Evolutionary conservation across 2,329 filamentous ascomycete genomes (phyloP).

Genomic region (Penicillium rolfsii): DNA sequence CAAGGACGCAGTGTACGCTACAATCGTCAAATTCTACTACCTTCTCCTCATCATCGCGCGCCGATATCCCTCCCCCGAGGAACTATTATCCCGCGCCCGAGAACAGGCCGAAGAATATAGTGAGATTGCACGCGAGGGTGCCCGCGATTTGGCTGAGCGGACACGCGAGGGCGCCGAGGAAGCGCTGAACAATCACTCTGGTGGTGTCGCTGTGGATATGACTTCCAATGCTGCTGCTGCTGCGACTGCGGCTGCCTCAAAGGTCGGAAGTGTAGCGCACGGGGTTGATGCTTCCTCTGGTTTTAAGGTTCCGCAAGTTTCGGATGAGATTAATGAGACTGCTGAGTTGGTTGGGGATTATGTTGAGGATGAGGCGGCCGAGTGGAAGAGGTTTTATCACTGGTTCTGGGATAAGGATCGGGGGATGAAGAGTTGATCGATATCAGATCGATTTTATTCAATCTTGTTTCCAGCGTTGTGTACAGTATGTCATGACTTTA

Average conservation of each 20-base stretch:
- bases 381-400: constrained; percentile 47
- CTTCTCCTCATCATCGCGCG: constrained; percentile 57
- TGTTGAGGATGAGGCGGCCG: constrained; percentile 47
- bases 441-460: not conserved
- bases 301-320: constrained; percentile 19
- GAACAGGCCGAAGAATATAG: constrained; percentile 47
- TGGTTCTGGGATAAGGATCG: constrained; percentile 46
- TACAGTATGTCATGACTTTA: constrained; percentile 7
- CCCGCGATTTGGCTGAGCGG: constrained; percentile 40
- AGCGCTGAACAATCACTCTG: constrained; percentile 28
- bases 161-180: constrained; percentile 35
- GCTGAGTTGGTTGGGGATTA: constrained; percentile 52
- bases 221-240: constrained; percentile 31
- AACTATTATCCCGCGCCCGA: constrained; percentile 45
- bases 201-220: constrained; percentile 35
- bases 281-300: constrained; percentile 29
- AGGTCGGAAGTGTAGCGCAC: constrained; percentile 4
- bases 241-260: constrained; percentile 15
- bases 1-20: constrained; percentile 74
- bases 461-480: not conserved
- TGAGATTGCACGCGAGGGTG: constrained; percentile 45
- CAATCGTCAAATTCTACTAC: constrained; percentile 74
- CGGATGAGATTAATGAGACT: constrained; percentile 44
- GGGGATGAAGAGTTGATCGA: constrained; percentile 1
- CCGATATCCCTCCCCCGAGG: constrained; percentile 49